Conservation (phyloP, 306 rosid species). For the Acmispon strigosus region DNA sequence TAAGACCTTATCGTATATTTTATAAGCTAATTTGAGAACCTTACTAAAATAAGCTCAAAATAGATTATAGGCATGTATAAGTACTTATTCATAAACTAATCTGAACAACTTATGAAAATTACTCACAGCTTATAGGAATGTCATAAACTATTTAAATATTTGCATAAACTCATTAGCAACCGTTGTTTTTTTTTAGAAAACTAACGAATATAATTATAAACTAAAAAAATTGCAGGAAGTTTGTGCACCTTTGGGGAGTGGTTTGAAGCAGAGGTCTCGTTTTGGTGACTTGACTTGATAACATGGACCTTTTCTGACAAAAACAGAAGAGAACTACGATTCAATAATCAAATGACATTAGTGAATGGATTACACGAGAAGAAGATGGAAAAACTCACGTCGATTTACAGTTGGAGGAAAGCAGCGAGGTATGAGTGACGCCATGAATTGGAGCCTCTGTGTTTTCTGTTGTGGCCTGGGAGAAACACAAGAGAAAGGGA, state of each 20-base stretch:
- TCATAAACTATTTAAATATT: no score
- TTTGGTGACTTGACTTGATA: conserved; percentile 1
- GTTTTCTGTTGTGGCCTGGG: no score
- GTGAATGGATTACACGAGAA: neutral
- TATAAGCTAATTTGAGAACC: no score
- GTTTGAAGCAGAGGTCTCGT: neutral
- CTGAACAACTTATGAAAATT: no score
- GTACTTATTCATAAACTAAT: no score
- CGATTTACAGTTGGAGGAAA: neutral
- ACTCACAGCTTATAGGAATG: no score
- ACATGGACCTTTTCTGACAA: neutral
- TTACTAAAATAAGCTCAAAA: no score
- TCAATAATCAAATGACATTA: neutral
- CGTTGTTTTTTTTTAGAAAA: neutral
- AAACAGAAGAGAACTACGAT: neutral
- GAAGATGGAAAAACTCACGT: neutral
- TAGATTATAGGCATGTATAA: no score
- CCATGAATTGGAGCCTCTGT: neutral
- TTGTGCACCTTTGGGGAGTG: conserved; percentile 12
- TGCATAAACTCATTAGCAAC: neutral
- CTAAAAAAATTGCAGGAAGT: neutral
- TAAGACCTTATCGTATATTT: no score
- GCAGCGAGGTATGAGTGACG: conserved; percentile 9
- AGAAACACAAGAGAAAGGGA: neutral
- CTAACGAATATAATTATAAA: neutral